Conservation (phyloP, 2,329 filamentous ascomycete species). For the Arthrobotrys musiformis region DNA sequence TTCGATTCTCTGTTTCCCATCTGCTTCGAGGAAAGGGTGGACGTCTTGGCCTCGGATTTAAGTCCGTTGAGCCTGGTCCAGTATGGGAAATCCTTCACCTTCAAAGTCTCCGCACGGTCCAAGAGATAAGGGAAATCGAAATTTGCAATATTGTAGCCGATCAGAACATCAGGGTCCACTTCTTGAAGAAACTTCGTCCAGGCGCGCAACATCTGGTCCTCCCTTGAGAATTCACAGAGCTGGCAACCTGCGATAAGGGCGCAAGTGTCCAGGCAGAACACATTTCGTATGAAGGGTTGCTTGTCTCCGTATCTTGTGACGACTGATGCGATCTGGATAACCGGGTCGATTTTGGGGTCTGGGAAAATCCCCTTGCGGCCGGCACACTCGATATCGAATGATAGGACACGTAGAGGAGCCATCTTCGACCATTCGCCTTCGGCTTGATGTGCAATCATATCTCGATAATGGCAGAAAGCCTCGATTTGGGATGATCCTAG, state of each 20-base stretch:
- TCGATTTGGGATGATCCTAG: constrained; percentile 98
- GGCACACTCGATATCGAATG: constrained; percentile 98
- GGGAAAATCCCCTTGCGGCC: constrained; percentile 98
- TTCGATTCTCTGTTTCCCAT: constrained; percentile 97
- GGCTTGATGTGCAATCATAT: constrained; percentile 86
- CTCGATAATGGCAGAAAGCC: constrained; percentile 81
- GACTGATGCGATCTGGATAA: constrained; percentile 97
- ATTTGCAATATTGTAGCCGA: constrained; percentile 98
- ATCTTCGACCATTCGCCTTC: constrained; percentile 98
- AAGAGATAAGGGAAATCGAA: constrained; percentile 98
- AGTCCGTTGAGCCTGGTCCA: constrained; percentile 82
- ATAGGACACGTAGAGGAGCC: constrained; percentile 89
- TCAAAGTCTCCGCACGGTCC: constrained; percentile 85
- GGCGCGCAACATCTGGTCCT: constrained; percentile 88
- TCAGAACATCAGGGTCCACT: constrained; percentile 96
- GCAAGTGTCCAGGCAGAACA: constrained; percentile 92
- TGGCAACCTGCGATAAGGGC: constrained; percentile 95
- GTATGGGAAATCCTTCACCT: constrained; percentile 81
- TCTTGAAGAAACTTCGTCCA: constrained; percentile 92
- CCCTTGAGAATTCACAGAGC: constrained; percentile 81
- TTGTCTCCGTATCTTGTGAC: constrained; percentile 94
- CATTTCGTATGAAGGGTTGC: constrained; percentile 94
- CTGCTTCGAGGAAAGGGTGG: constrained; percentile 96
- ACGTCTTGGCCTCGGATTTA: constrained; percentile 77
- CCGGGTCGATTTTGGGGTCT: constrained; percentile 87